Evolutionary conservation across 2,329 filamentous ascomycete species (phyloP).

Genomic region (Sporothrix pallida): DNA sequence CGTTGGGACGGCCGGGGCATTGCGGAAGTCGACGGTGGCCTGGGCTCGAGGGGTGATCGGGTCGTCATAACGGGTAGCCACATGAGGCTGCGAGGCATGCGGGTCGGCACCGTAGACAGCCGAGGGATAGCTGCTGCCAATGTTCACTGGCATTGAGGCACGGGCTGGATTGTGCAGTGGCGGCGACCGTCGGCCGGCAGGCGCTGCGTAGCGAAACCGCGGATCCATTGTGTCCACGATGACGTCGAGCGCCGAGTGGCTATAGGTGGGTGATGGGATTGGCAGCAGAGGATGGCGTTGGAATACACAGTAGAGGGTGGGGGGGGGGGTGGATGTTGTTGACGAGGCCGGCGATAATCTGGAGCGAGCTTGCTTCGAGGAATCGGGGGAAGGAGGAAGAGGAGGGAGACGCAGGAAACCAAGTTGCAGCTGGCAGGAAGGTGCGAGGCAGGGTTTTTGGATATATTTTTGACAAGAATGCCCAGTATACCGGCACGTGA

Average conservation of each 20-base stretch:
- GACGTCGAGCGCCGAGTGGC: conserved; percentile 26
- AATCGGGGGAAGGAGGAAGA: neutral
- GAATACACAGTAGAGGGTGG: neutral
- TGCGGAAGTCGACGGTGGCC: conserved; percentile 34
- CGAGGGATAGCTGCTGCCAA: conserved; percentile 51
- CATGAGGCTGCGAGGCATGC: conserved; percentile 49
- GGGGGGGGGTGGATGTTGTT: neutral
- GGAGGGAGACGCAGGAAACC: conserved; percentile 6
- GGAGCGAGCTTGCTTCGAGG: conserved; percentile 4
- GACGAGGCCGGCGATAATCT: neutral
- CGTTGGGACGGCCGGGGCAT: conserved; percentile 36
- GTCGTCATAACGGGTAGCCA: conserved; percentile 35
- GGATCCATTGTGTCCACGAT: conserved; percentile 36
- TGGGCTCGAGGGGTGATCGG: conserved; percentile 33
- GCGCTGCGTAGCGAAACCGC: conserved; percentile 37
- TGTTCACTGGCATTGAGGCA: conserved; percentile 57
- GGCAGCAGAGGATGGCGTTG: neutral
- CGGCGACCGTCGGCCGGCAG: conserved; percentile 51
- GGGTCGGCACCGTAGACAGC: conserved; percentile 55
- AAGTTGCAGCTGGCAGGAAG: conserved; percentile 22
- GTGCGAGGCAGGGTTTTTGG: conserved; percentile 18
- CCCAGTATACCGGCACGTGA: conserved; percentile 27
- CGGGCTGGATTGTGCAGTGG: conserved; percentile 54
- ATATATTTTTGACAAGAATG: neutral
- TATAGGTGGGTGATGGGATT: neutral